Percentiles rank a stretch among this genome's conserved stretches.
phyloP scores from a whole-genome alignment of 805 yeast genomes.

The Kuraishia piskuri region DNA sequence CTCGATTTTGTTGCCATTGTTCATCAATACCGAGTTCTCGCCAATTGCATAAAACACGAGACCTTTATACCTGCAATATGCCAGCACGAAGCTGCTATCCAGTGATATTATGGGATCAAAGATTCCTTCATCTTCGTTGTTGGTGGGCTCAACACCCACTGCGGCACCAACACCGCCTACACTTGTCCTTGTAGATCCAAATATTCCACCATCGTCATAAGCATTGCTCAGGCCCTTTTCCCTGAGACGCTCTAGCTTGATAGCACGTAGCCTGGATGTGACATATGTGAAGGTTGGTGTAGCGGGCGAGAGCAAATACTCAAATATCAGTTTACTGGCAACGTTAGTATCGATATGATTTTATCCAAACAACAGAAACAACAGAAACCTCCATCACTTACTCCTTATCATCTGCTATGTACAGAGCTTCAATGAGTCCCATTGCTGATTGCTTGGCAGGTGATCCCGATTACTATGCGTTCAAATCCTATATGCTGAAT shows the following conservation, averaged over 20 bases:
- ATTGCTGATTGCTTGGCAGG: slow-evolving; percentile 7
- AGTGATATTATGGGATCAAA: slow-evolving; percentile 18
- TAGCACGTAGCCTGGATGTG: slow-evolving; percentile 11
- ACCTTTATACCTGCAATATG: slow-evolving; percentile 2
- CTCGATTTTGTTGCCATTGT: slow-evolving; percentile 12
- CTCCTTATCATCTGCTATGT: slow-evolving; percentile 19
- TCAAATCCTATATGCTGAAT: too few relatives aligned
- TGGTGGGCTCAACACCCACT: slow-evolving; percentile 4
- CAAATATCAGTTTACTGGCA: slow-evolving; percentile 16
- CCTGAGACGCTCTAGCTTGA: slow-evolving; percentile 5
- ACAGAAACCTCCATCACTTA: slow-evolving; percentile 8
- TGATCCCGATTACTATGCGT: too few relatives aligned
- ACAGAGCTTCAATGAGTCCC: slow-evolving; percentile 24
- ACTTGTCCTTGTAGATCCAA: not conserved
- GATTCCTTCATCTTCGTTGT: slow-evolving; percentile 14
- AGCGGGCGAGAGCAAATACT: slow-evolving; percentile 14
- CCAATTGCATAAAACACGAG: not conserved
- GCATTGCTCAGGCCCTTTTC: not conserved
- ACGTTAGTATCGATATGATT: not conserved
- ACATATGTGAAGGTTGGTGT: slow-evolving; percentile 20
- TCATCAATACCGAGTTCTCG: not conserved
- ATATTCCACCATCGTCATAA: not conserved
- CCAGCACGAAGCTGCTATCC: slow-evolving; percentile 20
- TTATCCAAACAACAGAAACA: not conserved
- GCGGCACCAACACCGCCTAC: slow-evolving; percentile 4